Conservation (phyloP, 176 grass and related monocot genomes). For the Rhipidocladum racemiflorum region DNA sequence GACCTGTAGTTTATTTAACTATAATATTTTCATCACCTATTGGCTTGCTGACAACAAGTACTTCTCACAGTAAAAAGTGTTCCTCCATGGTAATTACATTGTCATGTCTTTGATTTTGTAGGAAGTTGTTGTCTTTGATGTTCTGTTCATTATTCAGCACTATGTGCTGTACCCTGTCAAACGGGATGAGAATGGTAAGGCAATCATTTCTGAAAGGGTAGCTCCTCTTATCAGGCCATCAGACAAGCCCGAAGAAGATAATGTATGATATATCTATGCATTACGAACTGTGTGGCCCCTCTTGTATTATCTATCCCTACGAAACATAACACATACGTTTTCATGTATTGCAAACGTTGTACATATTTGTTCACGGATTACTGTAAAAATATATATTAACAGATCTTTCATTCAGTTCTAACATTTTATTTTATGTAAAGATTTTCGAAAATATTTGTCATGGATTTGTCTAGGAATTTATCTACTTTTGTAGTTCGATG, state of each 20-base stretch:
- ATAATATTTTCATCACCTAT: neutral
- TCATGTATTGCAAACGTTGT: conserved; percentile 34
- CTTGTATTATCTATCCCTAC: conserved; percentile 9
- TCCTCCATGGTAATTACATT: conserved; percentile 21
- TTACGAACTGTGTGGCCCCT: neutral
- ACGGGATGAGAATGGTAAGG: conserved; percentile 48
- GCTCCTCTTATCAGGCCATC: conserved; percentile 60
- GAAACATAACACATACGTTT: neutral
- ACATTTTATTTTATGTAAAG: conserved; percentile 5
- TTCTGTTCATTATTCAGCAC: conserved; percentile 91
- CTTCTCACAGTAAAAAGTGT: neutral
- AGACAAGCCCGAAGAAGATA: conserved; percentile 72
- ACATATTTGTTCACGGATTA: conserved; percentile 2
- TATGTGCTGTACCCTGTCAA: conserved; percentile 80
- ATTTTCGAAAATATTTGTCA: neutral
- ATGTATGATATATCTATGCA: conserved; percentile 49
- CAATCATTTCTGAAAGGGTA: conserved; percentile 59
- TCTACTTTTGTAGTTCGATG: neutral
- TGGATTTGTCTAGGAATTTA: neutral
- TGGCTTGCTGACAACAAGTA: neutral
- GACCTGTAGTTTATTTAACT: neutral
- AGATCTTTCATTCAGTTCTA: neutral
- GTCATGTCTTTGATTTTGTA: conserved; percentile 38
- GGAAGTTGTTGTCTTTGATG: conserved; percentile 83
- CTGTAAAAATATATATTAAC: neutral